Base-by-base conservation (phyloP, 768 basidiomycete genomes). In the Imleria badia region DNA sequence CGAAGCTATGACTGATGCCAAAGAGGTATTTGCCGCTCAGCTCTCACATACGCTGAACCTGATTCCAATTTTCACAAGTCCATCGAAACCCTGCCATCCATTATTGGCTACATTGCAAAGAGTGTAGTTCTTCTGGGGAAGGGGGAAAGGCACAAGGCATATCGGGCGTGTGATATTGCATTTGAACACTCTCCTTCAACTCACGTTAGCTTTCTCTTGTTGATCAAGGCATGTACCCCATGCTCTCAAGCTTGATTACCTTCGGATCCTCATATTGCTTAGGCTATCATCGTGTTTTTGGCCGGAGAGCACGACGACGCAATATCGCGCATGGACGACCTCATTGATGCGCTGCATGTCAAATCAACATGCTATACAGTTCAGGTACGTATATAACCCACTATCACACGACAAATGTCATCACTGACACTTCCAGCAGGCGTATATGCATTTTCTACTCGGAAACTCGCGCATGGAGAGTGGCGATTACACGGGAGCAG, bases 261-360 rank as follows among this genome's bases (percentile, higher is more conserved):
- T 6, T 26, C 26, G 6, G 26, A 26, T 26, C 26, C 26, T 26
- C n/a, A n/a, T 26, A 26, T 26, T 26, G 26, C 26, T 6, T 26
- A 57, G 58, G 55, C 55, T 3, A 13, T 59, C 3, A 34, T 59
- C 22, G 3, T 52, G 3, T 57, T 43, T n/a, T 45, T 52, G 43
- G 47, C 43, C 6, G 58, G 58, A 20, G 45, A 57, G 13, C 19
- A 49, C 9, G 14, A n/a, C 3, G 39, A 44, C n/a, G 59, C 52
- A 5, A 51, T 58, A 36, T 60, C 55, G 3, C 52, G 44, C 10
- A 12, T 33, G 9, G 45, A 47, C 3, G 40, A 47, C 23, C 48
- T 55, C 10, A 58, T 55, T 17, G 7, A 22, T 22, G 23, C 39
- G 1, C 30, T 29, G 1, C n/a, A 8, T 8, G 12, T 5, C 4